Percentiles rank a stretch among this genome's conserved stretches.
Conservation (phyloP, 2,329 filamentous ascomycete genomes). For the Apiospora marii region DNA sequence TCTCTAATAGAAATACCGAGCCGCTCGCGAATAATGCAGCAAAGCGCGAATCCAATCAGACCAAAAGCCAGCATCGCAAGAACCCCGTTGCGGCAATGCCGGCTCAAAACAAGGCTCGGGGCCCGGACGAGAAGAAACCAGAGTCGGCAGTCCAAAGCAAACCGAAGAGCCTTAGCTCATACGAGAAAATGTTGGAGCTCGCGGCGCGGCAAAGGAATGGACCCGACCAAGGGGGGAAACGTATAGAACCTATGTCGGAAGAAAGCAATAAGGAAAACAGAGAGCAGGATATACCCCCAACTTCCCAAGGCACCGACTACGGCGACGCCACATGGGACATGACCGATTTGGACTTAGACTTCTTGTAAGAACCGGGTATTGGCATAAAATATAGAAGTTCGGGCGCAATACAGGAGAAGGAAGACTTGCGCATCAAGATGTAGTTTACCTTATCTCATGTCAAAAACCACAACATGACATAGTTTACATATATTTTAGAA, state of each 20-base stretch:
- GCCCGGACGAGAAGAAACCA: conserved; percentile 23
- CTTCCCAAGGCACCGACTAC: conserved; percentile 42
- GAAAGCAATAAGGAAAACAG: conserved; percentile 17
- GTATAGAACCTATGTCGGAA: neutral
- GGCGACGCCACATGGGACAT: conserved; percentile 37
- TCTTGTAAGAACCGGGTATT: conserved; percentile 12
- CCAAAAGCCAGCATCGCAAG: neutral
- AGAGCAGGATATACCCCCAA: conserved; percentile 24
- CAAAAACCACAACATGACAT: neutral
- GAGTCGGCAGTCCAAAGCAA: conserved; percentile 23
- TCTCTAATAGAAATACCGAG: neutral
- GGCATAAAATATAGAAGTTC: neutral
- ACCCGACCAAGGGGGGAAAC: neutral
- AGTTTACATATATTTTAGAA: neutral
- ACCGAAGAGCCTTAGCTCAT: conserved; percentile 30
- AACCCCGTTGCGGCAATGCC: neutral
- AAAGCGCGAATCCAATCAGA: neutral
- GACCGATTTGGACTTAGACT: conserved; percentile 28
- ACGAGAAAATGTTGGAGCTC: conserved; percentile 33
- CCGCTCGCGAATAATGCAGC: neutral
- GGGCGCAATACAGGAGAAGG: neutral
- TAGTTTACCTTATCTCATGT: neutral
- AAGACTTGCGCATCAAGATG: neutral
- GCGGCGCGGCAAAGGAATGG: conserved; percentile 3
- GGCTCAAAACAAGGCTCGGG: conserved; percentile 22